Evolutionary conservation across 2,329 filamentous ascomycete genomes (phyloP).

Genomic region (Xylaria sp.): DNA sequence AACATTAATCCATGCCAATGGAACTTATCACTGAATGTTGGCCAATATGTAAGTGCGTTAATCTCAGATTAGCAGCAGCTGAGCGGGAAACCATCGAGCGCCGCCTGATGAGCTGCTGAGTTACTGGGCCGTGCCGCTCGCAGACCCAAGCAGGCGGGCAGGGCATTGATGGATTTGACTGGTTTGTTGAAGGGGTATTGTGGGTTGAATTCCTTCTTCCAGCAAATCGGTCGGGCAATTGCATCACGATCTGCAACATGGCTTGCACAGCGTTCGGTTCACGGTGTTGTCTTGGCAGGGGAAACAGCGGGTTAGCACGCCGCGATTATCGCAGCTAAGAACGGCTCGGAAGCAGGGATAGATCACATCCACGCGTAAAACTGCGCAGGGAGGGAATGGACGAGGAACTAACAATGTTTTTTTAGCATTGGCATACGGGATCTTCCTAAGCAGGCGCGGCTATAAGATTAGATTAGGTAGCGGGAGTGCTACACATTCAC

Average conservation of each 20-base stretch:
- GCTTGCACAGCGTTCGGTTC: not conserved
- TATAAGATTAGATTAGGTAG: too few species aligned
- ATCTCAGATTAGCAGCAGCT: too few species aligned
- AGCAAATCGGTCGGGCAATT: slow-evolving; percentile 29
- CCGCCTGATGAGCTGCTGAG: not conserved
- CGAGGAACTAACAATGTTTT: not conserved
- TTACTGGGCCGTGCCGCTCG: not conserved
- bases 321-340: slow-evolving; percentile 1
- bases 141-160: not conserved
- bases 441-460: too few species aligned
- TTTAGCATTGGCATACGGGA: not conserved
- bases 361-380: not conserved
- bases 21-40: too few species aligned
- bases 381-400: not conserved
- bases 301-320: slow-evolving; percentile 8
- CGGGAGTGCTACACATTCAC: not conserved
- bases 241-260: slow-evolving; percentile 32
- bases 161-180: not conserved
- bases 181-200: slow-evolving; percentile 7
- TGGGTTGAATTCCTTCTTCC: slow-evolving; percentile 16
- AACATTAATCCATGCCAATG: too few species aligned
- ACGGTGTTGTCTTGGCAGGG: slow-evolving; percentile 27
- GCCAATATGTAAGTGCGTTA: too few species aligned
- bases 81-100: not conserved
- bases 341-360: not conserved